phyloP scores from a whole-genome alignment of 805 yeast species.

The Pichia eremophila region DNA sequence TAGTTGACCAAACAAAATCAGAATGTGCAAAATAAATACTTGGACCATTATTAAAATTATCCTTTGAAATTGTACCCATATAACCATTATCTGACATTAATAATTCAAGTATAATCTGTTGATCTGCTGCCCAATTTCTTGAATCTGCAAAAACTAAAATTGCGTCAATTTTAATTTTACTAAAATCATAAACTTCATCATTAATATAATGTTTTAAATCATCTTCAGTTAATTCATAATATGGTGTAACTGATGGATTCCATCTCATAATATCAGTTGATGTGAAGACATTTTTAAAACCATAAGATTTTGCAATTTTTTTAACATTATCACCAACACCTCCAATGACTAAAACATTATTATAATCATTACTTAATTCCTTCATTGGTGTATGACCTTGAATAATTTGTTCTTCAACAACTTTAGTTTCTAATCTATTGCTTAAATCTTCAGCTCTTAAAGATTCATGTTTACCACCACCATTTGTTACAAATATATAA shows the following conservation, averaged over 20 bases:
- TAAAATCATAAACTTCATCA: conserved; percentile 47
- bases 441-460: conserved; percentile 66
- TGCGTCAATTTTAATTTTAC: conserved; percentile 62
- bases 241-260: conserved; percentile 82
- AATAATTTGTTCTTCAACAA: conserved; percentile 71
- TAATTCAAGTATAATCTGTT: conserved; percentile 78
- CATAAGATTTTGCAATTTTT: conserved; percentile 73
- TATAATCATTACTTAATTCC: conserved; percentile 57
- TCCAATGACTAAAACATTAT: conserved; percentile 79
- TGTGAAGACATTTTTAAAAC: conserved; percentile 72
- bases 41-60: conserved; percentile 69
- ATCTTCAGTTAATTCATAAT: conserved; percentile 68
- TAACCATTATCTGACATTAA: conserved; percentile 67
- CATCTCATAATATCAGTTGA: conserved; percentile 78
- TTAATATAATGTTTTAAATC: conserved; percentile 43
- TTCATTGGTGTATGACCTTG: conserved; percentile 95
- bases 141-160: conserved; percentile 87
- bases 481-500: conserved; percentile 79
- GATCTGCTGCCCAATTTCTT: conserved; percentile 89
- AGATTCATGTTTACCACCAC: conserved; percentile 80
- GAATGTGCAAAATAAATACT: conserved; percentile 82
- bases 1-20: conserved; percentile 90
- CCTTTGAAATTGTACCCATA: conserved; percentile 66
- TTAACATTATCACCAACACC: conserved; percentile 82
- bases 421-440: conserved; percentile 46